Evolutionary conservation across 2,329 filamentous ascomycete species (phyloP), one percentile per base, ranked within the genome.

Genomic region (Intubia oerlemansii): DNA sequence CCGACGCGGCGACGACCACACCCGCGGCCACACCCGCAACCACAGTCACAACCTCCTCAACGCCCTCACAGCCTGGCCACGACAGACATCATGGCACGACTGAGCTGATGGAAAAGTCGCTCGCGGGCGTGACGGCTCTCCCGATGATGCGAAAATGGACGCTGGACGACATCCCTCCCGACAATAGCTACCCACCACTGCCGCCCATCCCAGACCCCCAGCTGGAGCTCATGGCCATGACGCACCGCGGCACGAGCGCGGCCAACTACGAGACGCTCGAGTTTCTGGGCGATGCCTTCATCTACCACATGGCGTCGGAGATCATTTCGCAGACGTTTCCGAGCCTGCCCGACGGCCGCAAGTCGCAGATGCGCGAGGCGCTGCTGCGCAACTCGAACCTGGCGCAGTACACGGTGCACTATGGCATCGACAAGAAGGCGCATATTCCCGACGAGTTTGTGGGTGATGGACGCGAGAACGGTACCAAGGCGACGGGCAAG

Each of bases 211-310:
- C 57, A 5, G 62, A 81, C 36, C 50, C 58, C 0, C 48, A 53
- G 14, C 55, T 84, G 12, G 65, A 72, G 39, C 52, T 50, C 16
- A 62, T 68, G 11, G 66, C 69, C 9, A 74, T 84, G 41, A 79
- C 64, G 1, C 79, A 85, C 40, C 29, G 30, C 2, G 68, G 66
- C 2, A 43, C 54, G 30, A 42, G 43, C 17, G 50, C 54, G 25
- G 45, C 54, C 29, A 62, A 57, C 41, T 93, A 93, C 48, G 84
- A 93, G 42, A 66, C 68, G 12, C 65, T 93, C 6, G 85, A 95
- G 49, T 82, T 85, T 53, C 59, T 92, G 7, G 85, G 85, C 6
- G 85, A 95, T 45, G 75, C 68, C 12, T 59, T 90, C 29, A 76
- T 95, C 34, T 79, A 69, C 48, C 33, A 41, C 14, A 90, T 81